Conservation (phyloP, 2,329 filamentous ascomycete species). For the Cryphonectria carpinicola region DNA sequence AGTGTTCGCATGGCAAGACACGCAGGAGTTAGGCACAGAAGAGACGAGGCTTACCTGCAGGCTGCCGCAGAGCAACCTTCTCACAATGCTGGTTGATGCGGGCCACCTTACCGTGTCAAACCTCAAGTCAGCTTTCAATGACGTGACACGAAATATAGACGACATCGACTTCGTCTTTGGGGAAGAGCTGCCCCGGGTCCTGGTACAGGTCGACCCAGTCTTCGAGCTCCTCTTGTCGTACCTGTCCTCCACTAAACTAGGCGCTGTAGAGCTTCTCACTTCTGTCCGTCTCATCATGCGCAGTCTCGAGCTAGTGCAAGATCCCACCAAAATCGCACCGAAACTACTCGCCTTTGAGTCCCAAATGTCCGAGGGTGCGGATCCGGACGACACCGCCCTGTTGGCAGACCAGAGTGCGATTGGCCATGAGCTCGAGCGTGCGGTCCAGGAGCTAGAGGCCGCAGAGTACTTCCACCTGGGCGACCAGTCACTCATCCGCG, state of each 20-base stretch:
- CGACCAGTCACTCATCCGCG: constrained; percentile 65
- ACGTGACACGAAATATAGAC: constrained; percentile 48
- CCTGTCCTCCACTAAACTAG: constrained; percentile 67
- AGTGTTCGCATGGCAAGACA: constrained; percentile 59
- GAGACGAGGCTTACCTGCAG: constrained; percentile 44
- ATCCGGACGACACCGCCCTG: constrained; percentile 33
- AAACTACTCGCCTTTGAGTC: constrained; percentile 30
- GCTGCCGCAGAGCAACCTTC: constrained; percentile 56
- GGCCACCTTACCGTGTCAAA: constrained; percentile 65
- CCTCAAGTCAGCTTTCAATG: constrained; percentile 60
- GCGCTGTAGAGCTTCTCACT: constrained; percentile 67
- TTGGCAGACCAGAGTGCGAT: constrained; percentile 42
- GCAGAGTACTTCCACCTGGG: constrained; percentile 67
- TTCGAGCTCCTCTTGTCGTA: constrained; percentile 69
- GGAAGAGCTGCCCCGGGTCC: constrained; percentile 63
- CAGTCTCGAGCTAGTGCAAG: constrained; percentile 65
- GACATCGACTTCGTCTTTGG: constrained; percentile 53
- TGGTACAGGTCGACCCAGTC: constrained; percentile 69
- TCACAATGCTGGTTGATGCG: constrained; percentile 62
- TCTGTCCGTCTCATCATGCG: constrained; percentile 69
- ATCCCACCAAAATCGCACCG: constrained; percentile 40
- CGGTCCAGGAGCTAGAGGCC: constrained; percentile 68
- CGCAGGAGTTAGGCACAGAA: constrained; percentile 48
- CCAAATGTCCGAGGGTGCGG: constrained; percentile 32
- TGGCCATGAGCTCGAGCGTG: constrained; percentile 61